phyloP scores from a whole-genome alignment of 2,329 filamentous ascomycete genomes.

The Trematosphaeria pertusa region DNA sequence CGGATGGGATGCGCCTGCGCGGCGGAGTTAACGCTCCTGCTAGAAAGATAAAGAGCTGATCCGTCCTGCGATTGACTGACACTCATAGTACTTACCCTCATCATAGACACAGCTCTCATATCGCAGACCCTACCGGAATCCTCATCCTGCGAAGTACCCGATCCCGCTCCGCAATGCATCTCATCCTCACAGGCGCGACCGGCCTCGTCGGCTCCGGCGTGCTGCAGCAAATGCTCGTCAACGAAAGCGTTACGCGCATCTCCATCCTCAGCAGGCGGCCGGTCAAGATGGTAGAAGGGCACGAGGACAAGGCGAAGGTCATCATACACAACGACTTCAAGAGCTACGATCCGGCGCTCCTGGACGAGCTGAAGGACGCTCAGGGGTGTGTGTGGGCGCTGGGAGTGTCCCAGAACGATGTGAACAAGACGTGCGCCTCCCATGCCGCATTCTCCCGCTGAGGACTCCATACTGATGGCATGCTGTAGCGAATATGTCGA shows the following conservation, averaged over 20 bases:
- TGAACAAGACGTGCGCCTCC: constrained; percentile 62
- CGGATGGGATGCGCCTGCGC: too few species aligned
- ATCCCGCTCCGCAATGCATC: constrained; percentile 43
- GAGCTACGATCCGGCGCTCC: constrained; percentile 63
- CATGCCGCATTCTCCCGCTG: neutral
- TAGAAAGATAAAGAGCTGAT: neutral
- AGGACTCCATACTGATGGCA: neutral
- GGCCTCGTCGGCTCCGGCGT: constrained; percentile 51
- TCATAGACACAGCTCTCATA: neutral
- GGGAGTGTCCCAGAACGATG: constrained; percentile 68
- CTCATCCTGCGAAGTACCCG: neutral
- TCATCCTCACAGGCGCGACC: constrained; percentile 55
- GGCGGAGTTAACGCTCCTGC: too few species aligned
- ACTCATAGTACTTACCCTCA: neutral
- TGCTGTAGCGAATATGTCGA: constrained; percentile 64
- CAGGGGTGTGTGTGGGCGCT: constrained; percentile 76
- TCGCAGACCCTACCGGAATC: neutral
- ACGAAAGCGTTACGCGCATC: constrained; percentile 65
- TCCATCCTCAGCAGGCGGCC: constrained; percentile 72
- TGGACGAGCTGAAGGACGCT: constrained; percentile 68
- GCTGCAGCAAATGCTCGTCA: constrained; percentile 46
- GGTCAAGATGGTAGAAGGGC: constrained; percentile 66
- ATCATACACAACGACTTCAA: constrained; percentile 73
- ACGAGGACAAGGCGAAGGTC: constrained; percentile 66
- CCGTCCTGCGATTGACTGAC: neutral